Evolutionary conservation across 805 yeast genomes (phyloP).

Genomic region (Wickerhamiella hasegawae): DNA sequence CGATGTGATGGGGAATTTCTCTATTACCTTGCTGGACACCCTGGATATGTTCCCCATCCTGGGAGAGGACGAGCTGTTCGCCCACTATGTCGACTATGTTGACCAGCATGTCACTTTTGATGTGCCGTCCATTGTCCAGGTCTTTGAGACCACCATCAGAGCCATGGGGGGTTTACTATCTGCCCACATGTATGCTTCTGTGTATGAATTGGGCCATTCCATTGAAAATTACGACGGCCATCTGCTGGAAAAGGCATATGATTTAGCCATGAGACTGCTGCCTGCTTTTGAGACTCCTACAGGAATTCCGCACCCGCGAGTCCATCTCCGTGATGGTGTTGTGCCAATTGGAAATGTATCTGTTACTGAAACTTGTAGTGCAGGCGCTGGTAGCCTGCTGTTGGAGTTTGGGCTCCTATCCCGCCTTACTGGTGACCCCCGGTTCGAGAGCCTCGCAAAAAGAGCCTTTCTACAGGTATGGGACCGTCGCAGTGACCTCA

Average conservation of each 20-base stretch:
- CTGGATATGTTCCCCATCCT: slow-evolving; percentile 65
- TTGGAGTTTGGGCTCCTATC: slow-evolving; percentile 69
- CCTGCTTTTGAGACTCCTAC: slow-evolving; percentile 48
- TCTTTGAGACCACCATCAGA: slow-evolving; percentile 74
- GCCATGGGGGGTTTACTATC: slow-evolving; percentile 70
- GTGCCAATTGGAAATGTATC: slow-evolving; percentile 11
- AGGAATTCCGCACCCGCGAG: slow-evolving; percentile 66
- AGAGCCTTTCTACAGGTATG: slow-evolving; percentile 55
- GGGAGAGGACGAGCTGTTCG: slow-evolving; percentile 44
- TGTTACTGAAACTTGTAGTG: slow-evolving; percentile 55
- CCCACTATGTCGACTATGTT: slow-evolving; percentile 28
- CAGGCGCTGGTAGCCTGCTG: slow-evolving; percentile 76
- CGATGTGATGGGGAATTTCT: slow-evolving; percentile 74
- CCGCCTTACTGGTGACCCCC: slow-evolving; percentile 52
- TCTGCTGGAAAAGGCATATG: slow-evolving; percentile 53
- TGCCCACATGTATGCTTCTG: slow-evolving; percentile 56
- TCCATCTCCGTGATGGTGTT: slow-evolving; percentile 46
- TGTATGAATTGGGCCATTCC: slow-evolving; percentile 28
- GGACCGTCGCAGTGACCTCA: slow-evolving; percentile 43
- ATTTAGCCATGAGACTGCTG: slow-evolving; percentile 54
- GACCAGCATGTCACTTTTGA: slow-evolving; percentile 32
- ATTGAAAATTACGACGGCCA: slow-evolving; percentile 48
- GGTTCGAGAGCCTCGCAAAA: slow-evolving; percentile 47
- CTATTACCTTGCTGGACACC: slow-evolving; percentile 64
- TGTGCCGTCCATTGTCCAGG: slow-evolving; percentile 61